Percentiles rank a stretch among this genome's conserved stretches.
These are phyloP conservation scores for Ascochyta clinopodiicola DNA, from an alignment of 2,329 filamentous ascomycete genomes.

Conservation along the genomic window DNA sequence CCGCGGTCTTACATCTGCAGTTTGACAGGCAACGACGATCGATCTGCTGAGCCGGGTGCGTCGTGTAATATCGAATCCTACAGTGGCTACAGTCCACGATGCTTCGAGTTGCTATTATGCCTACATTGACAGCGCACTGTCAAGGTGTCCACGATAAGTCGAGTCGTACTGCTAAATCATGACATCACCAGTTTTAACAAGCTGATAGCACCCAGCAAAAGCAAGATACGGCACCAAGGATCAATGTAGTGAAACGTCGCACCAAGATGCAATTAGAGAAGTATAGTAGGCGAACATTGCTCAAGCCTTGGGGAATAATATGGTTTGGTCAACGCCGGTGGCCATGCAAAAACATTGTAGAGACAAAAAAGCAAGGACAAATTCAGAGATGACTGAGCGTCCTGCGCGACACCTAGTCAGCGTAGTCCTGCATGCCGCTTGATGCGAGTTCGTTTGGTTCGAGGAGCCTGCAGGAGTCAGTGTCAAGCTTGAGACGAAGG, in stretches of 20 bases:
- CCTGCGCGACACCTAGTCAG: conserved; percentile 28
- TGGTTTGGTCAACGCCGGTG: conserved; percentile 32
- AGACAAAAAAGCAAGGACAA: conserved; percentile 1
- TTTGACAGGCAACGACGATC: conserved; percentile 12
- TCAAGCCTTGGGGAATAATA: conserved; percentile 34
- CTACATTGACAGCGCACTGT: not conserved
- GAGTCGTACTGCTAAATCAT: conserved; percentile 1
- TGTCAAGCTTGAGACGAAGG: not conserved
- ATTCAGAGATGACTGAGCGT: conserved; percentile 1
- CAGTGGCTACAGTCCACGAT: not conserved
- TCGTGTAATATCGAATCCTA: conserved; percentile 8
- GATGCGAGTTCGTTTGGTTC: conserved; percentile 45
- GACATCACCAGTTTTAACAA: conserved; percentile 7
- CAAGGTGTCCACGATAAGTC: not conserved
- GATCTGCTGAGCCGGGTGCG: conserved; percentile 1
- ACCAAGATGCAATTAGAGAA: conserved; percentile 14
- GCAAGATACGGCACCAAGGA: not conserved
- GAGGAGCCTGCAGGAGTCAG: conserved; percentile 40
- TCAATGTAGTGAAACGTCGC: conserved; percentile 6
- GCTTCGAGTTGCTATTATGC: not conserved
- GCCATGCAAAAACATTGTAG: conserved; percentile 36
- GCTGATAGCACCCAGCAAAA: conserved; percentile 2
- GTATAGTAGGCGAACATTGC: conserved; percentile 20
- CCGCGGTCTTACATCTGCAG: conserved; percentile 1
- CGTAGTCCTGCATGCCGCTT: conserved; percentile 39